Base-by-base conservation (phyloP, 345 rosid species). In the Sonneratia alba region DNA sequence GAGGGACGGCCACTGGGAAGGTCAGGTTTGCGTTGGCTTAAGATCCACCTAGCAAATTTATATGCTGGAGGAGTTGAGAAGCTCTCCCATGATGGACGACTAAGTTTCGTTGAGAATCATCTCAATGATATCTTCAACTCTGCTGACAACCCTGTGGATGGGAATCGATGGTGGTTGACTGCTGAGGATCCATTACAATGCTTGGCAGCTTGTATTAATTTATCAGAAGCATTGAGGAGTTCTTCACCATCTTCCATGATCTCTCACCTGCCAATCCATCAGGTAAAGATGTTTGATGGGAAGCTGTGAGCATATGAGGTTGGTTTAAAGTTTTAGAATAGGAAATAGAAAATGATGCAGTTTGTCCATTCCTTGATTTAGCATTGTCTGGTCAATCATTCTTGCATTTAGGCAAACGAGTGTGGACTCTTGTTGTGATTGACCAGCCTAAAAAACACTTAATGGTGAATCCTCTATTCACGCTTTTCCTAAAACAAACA, bases 101-200 rank as follows among this genome's bases (percentile, higher is more conserved):
- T 92, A 16, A 85, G 89, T 75, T 95, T 95, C 76, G 87, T 92
- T 64, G 99, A 95, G 66, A 81, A 78, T 79, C 98, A 92, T 85
- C 82, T 92, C 69, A 78, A 80, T 49, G 98, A 88, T 66, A 88
- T 95, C 81, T 84, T 90, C 72, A 97, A 92, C 81, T 95, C 99
- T 45, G 98, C 99, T 73, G 90, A 92, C 77, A 89, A 87, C 78
- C 90, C 99, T 81, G 67, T 92, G 40, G 77, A 87, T 77, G 99
- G 97, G 68, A 89, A 85, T 38, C 82, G 79, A 43, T 95, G 99
- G 99, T 95, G 99, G 99, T 86, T 95, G 79, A 84, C 75, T 22
- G 99, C 98, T 63, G 98, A 95, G 80, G 99, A 92, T 79, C 98
- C 99, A 81, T 95, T 95, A 77, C 99, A 95, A 81, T 95, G 90